These are phyloP conservation scores for Aegilops speltoides DNA, from an alignment of 176 grass and related monocot species.

Conservation along the genomic window DNA sequence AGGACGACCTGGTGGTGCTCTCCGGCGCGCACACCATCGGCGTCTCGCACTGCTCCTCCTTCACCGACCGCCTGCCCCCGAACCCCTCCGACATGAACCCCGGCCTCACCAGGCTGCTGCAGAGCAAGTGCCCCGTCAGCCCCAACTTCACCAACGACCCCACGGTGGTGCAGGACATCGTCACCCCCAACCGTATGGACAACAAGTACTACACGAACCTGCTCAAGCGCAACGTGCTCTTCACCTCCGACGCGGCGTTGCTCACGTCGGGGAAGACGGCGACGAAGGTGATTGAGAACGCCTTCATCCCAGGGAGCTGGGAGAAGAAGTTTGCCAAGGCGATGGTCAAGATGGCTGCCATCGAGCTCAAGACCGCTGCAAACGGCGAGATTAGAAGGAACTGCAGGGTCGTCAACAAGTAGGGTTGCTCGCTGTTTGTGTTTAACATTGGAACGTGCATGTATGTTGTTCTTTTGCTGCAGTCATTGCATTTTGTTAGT, in stretches of 20 bases:
- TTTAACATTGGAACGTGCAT: no score
- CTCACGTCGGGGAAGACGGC: neutral
- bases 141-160: conserved; percentile 23
- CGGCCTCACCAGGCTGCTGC: neutral
- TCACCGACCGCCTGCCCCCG: conserved; percentile 31
- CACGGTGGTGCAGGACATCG: conserved; percentile 28
- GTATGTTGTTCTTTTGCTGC: no score
- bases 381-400: conserved; percentile 40
- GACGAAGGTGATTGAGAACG: neutral
- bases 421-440: no score
- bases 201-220: conserved; percentile 49
- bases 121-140: conserved; percentile 15
- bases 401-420: conserved; percentile 33
- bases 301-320: neutral
- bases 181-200: conserved; percentile 22
- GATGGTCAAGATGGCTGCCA: conserved; percentile 38
- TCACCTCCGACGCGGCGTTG: conserved; percentile 48
- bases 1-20: conserved; percentile 47
- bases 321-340: conserved; percentile 30
- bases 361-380: conserved; percentile 34
- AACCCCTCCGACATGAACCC: conserved; percentile 36
- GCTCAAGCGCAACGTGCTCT: conserved; percentile 19
- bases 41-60: conserved; percentile 50
- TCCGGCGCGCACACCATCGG: conserved; percentile 61
- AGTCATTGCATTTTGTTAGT: neutral